These are phyloP conservation scores for Kluyveromyces nonfermentans DNA, from an alignment of 805 yeast genomes.

Conservation along the genomic window DNA sequence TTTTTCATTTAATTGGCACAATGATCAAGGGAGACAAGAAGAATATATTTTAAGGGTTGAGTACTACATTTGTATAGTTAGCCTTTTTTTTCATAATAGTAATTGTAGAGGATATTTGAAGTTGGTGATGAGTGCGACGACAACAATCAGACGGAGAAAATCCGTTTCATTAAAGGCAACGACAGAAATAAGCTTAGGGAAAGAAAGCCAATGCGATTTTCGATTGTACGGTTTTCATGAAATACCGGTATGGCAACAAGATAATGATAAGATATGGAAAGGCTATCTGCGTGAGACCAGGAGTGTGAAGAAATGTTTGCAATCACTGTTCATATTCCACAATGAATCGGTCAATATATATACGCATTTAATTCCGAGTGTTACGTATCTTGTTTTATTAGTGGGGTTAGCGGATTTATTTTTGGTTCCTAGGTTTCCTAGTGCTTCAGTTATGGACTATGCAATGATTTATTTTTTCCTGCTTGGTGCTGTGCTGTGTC, in stretches of 20 bases:
- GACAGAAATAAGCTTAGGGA: neutral
- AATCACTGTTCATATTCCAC: constrained; percentile 46
- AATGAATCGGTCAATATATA: constrained; percentile 69
- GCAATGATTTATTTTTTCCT: constrained; percentile 45
- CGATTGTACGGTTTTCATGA: constrained; percentile 37
- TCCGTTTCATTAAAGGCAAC: neutral
- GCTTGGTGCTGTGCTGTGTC: constrained; percentile 48
- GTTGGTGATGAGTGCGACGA: constrained; percentile 13
- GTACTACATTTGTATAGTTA: too few species aligned
- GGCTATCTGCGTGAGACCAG: constrained; percentile 56
- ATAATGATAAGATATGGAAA: constrained; percentile 53
- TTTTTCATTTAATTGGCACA: too few species aligned
- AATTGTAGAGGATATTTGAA: neutral
- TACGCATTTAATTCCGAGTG: constrained; percentile 45
- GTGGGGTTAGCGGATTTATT: constrained; percentile 22
- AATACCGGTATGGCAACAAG: constrained; percentile 64
- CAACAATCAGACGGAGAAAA: constrained; percentile 14
- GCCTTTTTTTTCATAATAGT: too few species aligned
- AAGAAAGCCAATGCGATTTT: neutral
- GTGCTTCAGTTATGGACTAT: constrained; percentile 37
- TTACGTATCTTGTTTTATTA: constrained; percentile 21
- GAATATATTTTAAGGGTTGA: too few species aligned
- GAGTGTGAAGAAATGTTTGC: constrained; percentile 37
- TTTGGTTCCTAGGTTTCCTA: constrained; percentile 25
- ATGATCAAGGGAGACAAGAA: too few species aligned